Evolutionary conservation across 1,139 yeast genomes (phyloP), one percentile per base, ranked within the genome.

Genomic region (Zygosaccharomyces pseudobailii): DNA sequence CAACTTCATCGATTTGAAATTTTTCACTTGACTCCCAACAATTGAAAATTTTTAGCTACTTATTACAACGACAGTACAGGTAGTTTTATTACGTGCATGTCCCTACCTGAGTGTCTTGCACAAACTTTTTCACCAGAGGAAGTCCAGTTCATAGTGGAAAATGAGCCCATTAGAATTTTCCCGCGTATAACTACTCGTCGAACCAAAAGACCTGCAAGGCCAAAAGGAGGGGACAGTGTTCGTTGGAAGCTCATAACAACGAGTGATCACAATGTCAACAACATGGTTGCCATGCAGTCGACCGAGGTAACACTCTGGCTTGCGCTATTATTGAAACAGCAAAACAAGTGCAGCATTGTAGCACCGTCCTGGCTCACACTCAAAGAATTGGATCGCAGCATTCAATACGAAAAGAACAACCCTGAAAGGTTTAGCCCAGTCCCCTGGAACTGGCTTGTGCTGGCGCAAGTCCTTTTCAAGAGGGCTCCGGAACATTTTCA

Each of bases 371-470:
- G 99, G 99, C 73, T 92, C n/a, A 76, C 74, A 13, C 67, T 78
- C 44, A 70, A 71, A n/a, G 72, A 71, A 48, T 66, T 92, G 48
- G 76, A 77, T 50, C 73, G 72, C 5, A 74, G 76, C 45, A 80
- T 86, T 56, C 89, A 85, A 9, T 83, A 79, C 50, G 98, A 92
- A 59, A 69, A 80, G 40, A 69, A 72, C 5, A 65, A 75, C 46
- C 76, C 80, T 1, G 73, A 74, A 33, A 71, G 78, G 50, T 92
- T 92, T 61, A 79, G 90, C 43, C 71, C 74, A 10, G 68, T 92
- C 38, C 97, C 97, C 0, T 80, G 84, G 80, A 80, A 83, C 62
- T 92, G 98, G 98, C 71, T 90, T 23, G 96, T 90, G 46, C 63
- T 84, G 1, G 79, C 92, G 13, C 86, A 84, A 55, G 73, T 84